phyloP scores from a whole-genome alignment of 371 early-diverging fungal species.

The Mucor sp. region DNA sequence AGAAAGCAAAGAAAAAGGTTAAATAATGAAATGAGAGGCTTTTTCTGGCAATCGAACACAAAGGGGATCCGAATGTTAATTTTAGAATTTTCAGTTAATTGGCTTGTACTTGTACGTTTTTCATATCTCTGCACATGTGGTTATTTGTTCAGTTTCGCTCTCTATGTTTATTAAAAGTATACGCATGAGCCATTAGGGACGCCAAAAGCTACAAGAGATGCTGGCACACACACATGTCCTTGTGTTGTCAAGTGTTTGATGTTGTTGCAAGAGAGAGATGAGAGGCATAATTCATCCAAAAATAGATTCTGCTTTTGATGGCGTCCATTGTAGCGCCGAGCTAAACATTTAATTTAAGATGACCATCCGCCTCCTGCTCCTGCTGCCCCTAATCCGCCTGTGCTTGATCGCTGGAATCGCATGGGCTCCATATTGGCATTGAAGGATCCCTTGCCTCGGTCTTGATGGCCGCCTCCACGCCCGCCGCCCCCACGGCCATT shows the following conservation, averaged over 20 bases:
- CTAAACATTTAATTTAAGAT: constrained; percentile 6
- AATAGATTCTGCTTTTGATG: not conserved
- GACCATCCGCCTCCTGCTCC: constrained; percentile 5
- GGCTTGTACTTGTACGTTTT: not conserved
- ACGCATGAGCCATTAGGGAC: too few relatives aligned
- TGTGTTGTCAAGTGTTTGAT: too few relatives aligned
- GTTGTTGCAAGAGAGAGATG: too few relatives aligned
- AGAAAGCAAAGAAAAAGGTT: not conserved
- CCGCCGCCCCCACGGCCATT: constrained; percentile 36
- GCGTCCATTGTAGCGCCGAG: not conserved
- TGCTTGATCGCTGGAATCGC: constrained; percentile 36
- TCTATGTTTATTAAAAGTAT: not conserved
- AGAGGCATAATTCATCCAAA: too few relatives aligned
- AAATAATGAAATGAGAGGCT: not conserved
- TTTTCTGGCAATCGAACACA: not conserved
- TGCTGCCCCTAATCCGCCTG: constrained; percentile 30
- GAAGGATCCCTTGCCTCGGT: constrained; percentile 16
- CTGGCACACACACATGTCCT: too few relatives aligned
- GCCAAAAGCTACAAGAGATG: too few relatives aligned
- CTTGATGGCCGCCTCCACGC: constrained; percentile 40
- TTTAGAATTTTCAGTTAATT: not conserved
- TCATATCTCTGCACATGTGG: not conserved
- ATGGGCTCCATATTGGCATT: constrained; percentile 31
- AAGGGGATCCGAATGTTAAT: not conserved
- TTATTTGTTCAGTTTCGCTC: not conserved